phyloP scores from a whole-genome alignment of 345 rosid species.

The Eucalyptus albens region DNA sequence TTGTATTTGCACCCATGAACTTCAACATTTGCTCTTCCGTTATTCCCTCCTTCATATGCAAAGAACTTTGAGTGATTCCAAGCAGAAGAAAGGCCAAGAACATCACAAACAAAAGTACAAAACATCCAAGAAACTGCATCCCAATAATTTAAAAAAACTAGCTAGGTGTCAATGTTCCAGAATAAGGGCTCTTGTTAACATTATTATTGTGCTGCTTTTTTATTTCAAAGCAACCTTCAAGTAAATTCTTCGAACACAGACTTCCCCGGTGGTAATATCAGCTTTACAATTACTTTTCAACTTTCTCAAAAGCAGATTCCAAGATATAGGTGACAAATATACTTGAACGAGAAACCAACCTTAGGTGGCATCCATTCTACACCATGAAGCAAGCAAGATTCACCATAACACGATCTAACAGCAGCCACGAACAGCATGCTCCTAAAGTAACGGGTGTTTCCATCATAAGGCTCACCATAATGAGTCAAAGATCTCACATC shows the following conservation, averaged over 20 bases:
- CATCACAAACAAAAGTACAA: background rate
- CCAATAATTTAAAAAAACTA: background rate
- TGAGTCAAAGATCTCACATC: constrained; percentile 90
- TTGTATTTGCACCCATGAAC: constrained; percentile 91
- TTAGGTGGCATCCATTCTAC: constrained; percentile 99
- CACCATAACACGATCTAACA: constrained; percentile 90
- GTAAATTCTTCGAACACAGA: background rate
- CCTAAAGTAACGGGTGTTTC: constrained; percentile 84
- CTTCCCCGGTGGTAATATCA: background rate
- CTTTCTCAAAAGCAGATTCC: background rate
- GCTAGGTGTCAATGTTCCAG: background rate
- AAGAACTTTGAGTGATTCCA: background rate
- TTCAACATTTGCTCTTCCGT: constrained; percentile 97
- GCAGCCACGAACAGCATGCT: constrained; percentile 88
- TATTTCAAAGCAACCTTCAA: background rate
- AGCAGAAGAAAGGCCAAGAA: background rate
- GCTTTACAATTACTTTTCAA: background rate
- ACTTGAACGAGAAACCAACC: constrained; percentile 13
- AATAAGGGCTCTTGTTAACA: background rate
- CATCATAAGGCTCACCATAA: constrained; percentile 99
- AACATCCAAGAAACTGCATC: background rate
- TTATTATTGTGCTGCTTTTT: background rate
- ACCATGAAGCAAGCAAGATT: constrained; percentile 94
- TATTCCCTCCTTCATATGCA: constrained; percentile 56
- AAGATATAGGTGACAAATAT: background rate